These are phyloP conservation scores for Rhizopogon salebrosus DNA, from an alignment of 768 basidiomycete species.

Conservation along the genomic window DNA sequence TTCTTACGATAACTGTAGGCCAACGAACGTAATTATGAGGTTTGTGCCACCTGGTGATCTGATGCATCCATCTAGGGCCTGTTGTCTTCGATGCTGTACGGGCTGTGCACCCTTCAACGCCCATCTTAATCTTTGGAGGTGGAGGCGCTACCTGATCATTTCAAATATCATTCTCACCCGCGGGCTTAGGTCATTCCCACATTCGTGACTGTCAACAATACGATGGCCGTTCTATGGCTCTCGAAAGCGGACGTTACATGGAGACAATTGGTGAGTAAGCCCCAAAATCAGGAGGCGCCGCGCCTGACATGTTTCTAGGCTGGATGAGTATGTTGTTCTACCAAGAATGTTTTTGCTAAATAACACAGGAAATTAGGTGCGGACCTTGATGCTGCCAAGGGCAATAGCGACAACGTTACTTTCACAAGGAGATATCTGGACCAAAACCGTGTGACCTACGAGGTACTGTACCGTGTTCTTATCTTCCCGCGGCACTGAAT, in stretches of 20 bases:
- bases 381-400: slow-evolving; percentile 36
- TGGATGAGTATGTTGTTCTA: slow-evolving; percentile 55
- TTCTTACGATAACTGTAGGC: slow-evolving; percentile 56
- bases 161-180: neutral
- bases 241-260: slow-evolving; percentile 88
- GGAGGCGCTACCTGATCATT: slow-evolving; percentile 1
- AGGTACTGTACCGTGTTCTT: slow-evolving; percentile 35
- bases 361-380: slow-evolving; percentile 30
- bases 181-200: slow-evolving; percentile 55
- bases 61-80: slow-evolving; percentile 44
- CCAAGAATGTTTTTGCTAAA: neutral
- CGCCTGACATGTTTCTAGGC: slow-evolving; percentile 19
- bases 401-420: slow-evolving; percentile 44
- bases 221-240: slow-evolving; percentile 70
- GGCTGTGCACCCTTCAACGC: slow-evolving; percentile 63
- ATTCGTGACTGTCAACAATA: slow-evolving; percentile 72
- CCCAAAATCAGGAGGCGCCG: neutral
- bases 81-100: slow-evolving; percentile 71
- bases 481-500: neutral
- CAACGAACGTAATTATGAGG: neutral
- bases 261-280: slow-evolving; percentile 71
- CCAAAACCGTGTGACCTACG: slow-evolving; percentile 71
- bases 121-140: slow-evolving; percentile 82
- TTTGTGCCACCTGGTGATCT: neutral
- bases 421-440: slow-evolving; percentile 76